Evolutionary conservation across 495 filamentous ascomycete species (phyloP).

Genomic region (Penicillium longicatenatum): DNA sequence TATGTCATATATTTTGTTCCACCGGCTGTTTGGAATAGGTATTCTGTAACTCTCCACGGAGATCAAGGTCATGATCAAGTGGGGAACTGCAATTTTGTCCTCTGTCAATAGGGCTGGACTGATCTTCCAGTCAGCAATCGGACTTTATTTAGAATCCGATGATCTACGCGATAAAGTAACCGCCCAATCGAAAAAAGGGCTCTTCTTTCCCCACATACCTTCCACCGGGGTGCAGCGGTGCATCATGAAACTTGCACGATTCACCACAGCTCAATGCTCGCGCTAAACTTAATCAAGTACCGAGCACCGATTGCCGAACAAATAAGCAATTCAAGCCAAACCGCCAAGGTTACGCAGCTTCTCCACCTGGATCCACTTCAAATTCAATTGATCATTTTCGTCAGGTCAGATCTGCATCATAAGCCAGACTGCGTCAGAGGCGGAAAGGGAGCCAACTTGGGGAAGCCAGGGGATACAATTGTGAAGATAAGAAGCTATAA

Average conservation of each 20-base stretch:
- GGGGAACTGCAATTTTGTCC: background rate
- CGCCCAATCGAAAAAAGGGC: no score
- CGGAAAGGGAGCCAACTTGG: background rate
- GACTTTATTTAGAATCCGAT: no score
- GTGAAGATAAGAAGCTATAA: slow-evolving; percentile 1
- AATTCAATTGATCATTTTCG: no score
- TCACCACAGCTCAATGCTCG: background rate
- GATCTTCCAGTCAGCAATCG: no score
- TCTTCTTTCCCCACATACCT: no score
- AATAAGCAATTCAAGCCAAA: background rate
- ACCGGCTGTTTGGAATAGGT: background rate
- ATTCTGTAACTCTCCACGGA: no score
- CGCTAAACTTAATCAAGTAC: slow-evolving; percentile 1
- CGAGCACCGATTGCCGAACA: slow-evolving; percentile 2
- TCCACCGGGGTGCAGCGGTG: no score
- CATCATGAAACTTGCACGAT: background rate
- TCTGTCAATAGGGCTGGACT: no score
- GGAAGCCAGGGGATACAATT: background rate
- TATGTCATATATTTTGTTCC: background rate
- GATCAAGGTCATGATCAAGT: background rate
- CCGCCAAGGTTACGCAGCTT: no score
- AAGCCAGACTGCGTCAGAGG: background rate
- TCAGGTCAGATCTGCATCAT: background rate
- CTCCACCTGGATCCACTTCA: no score
- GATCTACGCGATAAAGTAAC: background rate